These are phyloP conservation scores for Cercophora samala DNA, from an alignment of 495 filamentous ascomycete genomes.

Conservation along the genomic window DNA sequence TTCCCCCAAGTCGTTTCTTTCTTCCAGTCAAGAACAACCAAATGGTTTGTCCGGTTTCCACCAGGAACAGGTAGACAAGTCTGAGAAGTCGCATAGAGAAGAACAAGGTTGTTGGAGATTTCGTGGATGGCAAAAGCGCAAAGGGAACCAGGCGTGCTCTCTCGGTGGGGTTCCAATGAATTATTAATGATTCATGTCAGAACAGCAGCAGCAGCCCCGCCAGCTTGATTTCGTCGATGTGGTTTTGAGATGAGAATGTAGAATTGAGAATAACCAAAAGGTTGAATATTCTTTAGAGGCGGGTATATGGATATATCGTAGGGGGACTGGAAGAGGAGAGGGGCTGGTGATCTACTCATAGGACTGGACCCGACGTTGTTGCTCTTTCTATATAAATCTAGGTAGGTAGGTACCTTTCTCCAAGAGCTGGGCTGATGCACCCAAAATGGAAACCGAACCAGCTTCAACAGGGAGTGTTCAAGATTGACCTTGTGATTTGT, in stretches of 20 bases:
- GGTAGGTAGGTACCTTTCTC: not conserved
- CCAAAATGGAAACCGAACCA: not conserved
- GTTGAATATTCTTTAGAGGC: not conserved
- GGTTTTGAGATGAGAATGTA: not conserved
- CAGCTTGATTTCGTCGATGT: not conserved
- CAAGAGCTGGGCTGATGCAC: not conserved
- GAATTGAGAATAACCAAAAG: not conserved
- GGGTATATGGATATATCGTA: not conserved
- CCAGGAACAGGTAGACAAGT: not conserved
- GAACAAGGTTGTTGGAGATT: constrained; percentile 2
- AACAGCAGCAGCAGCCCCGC: constrained; percentile 21
- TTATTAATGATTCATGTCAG: constrained; percentile 35
- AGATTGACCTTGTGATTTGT: not conserved
- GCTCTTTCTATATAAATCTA: too few species aligned
- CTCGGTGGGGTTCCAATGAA: constrained; percentile 25
- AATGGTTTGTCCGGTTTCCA: not conserved
- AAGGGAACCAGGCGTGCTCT: constrained; percentile 3
- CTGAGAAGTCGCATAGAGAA: not conserved
- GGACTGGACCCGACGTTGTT: too few species aligned
- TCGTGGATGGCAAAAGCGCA: constrained; percentile 2
- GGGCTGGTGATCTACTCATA: too few species aligned
- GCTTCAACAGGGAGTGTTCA: not conserved
- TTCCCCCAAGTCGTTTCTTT: constrained; percentile 2
- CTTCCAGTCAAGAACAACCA: not conserved
- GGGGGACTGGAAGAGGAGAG: not conserved